Evolutionary conservation across 2,329 filamentous ascomycete species (phyloP).

Genomic region (Xylaria sp.): DNA sequence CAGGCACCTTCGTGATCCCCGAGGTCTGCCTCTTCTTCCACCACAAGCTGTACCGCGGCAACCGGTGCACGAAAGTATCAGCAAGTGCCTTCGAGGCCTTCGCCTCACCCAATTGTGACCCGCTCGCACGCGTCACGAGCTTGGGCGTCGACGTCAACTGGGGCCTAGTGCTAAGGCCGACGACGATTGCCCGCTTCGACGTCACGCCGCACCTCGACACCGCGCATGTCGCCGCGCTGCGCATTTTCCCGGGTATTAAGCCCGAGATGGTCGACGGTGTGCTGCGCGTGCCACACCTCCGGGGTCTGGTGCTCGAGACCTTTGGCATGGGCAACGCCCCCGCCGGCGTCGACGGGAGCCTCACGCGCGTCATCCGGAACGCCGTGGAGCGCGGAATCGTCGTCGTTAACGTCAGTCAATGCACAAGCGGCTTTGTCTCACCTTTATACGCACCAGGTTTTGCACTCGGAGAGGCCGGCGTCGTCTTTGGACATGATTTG

Average conservation of each 20-base stretch:
- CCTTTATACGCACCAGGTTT: conserved; percentile 80
- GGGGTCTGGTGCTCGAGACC: conserved; percentile 85
- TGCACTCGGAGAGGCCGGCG: conserved; percentile 79
- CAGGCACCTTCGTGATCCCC: conserved; percentile 89
- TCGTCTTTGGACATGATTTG: conserved; percentile 87
- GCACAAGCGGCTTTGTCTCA: conserved; percentile 76
- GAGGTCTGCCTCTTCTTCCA: conserved; percentile 96
- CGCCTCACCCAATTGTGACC: conserved; percentile 82
- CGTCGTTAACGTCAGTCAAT: conserved; percentile 92
- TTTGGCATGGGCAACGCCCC: conserved; percentile 94
- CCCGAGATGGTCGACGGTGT: conserved; percentile 93
- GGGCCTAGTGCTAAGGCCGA: conserved; percentile 77
- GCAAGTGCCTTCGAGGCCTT: conserved; percentile 88
- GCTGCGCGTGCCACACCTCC: conserved; percentile 74
- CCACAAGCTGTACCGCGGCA: conserved; percentile 86
- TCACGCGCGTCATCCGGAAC: conserved; percentile 77
- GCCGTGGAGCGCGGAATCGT: conserved; percentile 82
- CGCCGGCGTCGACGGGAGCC: conserved; percentile 76
- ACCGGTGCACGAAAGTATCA: conserved; percentile 85
- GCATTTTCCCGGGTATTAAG: conserved; percentile 90
- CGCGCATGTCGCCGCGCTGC: conserved; percentile 85
- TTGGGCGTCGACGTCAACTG: conserved; percentile 82
- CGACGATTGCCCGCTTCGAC: conserved; percentile 73
- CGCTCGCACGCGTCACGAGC: conserved; percentile 81
- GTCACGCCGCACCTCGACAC: conserved; percentile 80